Base-by-base conservation (phyloP, 2,329 filamentous ascomycete species). In the Acrocalymma vagum region DNA sequence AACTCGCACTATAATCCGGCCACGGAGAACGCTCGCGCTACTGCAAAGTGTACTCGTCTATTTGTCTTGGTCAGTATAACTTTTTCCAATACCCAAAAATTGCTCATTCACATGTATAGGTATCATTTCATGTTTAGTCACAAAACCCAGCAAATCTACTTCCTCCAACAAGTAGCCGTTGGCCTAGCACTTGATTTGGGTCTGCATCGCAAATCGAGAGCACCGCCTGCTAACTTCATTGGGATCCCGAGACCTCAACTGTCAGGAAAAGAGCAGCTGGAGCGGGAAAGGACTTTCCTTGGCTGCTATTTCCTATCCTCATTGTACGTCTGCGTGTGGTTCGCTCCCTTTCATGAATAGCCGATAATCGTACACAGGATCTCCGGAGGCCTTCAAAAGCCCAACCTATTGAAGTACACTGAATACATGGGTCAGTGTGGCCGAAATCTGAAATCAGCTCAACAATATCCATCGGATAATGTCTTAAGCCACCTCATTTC, bases 111-210 rank as follows among this genome's bases (percentile, higher is more conserved):
- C 13, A 14, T 2, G 1, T 3, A 3, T 26, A 67, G 63, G 59
- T 67, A 69, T 26, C 64, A 67, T 24, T 69, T 63, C 20, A 48
- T 65, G 0, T 67, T 67, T 24, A 65, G 60, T 29, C 64, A 67
- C 39, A 65, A 66, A 29, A 67, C 64, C 6, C 63, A 69, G 35
- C 62, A 63, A 26, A 52, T 54, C 24, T 64, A 60, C 11, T 64
- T 63, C 29, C 37, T 69, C 3, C 57, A 66, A 16, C 62, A 67
- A 23, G 45, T 67, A 9, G 55, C 62, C 2, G 52, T 62, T 39
- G 63, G 62, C 0, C 38, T 69, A 14, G 58, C 64, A 6, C 46
- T 67, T 18, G 65, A 69, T 15, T 58, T 67, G 11, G 62, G 58
- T 5, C 47, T 69, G 1, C 58, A 67, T 29, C 48, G 51, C 21